Evolutionary conservation across 1,284 basidiomycete genomes (phyloP), one percentile per base, ranked within the genome.

Genomic region (Porogramme epimiltina): DNA sequence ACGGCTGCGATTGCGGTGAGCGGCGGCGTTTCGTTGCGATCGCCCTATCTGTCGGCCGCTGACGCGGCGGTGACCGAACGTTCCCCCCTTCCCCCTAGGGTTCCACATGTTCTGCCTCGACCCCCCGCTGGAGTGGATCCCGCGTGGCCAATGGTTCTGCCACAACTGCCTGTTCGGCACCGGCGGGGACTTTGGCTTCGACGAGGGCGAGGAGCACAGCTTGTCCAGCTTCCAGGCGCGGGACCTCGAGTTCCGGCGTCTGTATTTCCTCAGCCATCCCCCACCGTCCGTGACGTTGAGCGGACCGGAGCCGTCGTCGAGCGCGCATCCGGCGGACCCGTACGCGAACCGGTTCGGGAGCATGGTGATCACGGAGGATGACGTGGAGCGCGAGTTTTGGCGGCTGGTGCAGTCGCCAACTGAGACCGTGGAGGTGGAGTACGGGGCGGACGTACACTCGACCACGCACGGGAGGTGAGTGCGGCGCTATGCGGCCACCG

Each of bases 111-210:
- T 92, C 70, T 99, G 97, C 68, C 87, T 99, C 50, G 89, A 94
- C 63, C 96, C 97, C 3, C 94, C 95, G 19, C 74, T 99, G 42
- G 73, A 80, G 2, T 75, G 79, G 4, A 89, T 98, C 48, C 96
- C 97, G 2, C 89, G 89, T 60, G 92, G 94, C 50, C 89, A 96
- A 59, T 99, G 97, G 96, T 98, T 88, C 70, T 99, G 97, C 70
- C 91, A 93, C 62, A 86, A 87, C 1, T 99, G 97, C 66, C 77
- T 99, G 16, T 84, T 95, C 40, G 89, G 87, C 24, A 97, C 93
- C 0, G 95, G 96, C n/a, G 93, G 93, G 51, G 97, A 98, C 71
- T 99, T 93, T 66, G 97, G 97, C 38, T 99, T 99, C 65, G 96
- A 98, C 63, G 96, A 98, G 65, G 97, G 97, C 48, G 91, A 98